Percentiles rank a stretch among this genome's conserved stretches.
Conservation (phyloP, 75 land plant species). For the Pseudotsuga menziesii region DNA sequence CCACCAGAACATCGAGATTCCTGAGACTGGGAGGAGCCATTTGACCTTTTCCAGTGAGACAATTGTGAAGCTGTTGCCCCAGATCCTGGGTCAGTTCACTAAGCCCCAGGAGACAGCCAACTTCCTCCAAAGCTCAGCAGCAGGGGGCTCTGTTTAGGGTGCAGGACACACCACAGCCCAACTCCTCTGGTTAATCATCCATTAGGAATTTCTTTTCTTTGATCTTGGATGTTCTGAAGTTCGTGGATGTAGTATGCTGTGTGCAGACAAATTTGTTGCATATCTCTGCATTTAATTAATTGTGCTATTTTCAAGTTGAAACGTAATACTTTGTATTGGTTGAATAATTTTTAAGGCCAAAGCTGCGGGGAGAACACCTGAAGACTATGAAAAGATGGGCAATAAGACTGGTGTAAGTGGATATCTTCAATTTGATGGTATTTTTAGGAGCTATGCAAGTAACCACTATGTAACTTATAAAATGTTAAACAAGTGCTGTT, state of each 20-base stretch:
- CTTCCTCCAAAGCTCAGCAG: too few species aligned
- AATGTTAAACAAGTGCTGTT: not conserved
- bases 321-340: not conserved
- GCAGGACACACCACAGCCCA: too few species aligned
- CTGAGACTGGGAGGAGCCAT: too few species aligned
- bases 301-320: not conserved
- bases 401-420: constrained; percentile 61
- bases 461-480: not conserved
- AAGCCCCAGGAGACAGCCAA: too few species aligned
- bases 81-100: too few species aligned
- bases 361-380: constrained; percentile 79
- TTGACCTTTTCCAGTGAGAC: too few species aligned
- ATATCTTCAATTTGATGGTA: not conserved
- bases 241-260: not conserved
- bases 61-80: too few species aligned
- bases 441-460: not conserved
- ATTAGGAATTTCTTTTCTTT: too few species aligned
- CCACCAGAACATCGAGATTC: too few species aligned
- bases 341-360: constrained; percentile 56
- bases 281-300: not conserved
- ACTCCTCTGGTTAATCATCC: too few species aligned
- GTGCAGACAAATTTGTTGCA: not conserved
- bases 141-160: too few species aligned
- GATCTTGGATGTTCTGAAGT: not conserved
- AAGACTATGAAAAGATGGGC: constrained; percentile 52